Conservation (phyloP, 202 grass and related monocot species). For the Tripidium arundinaceum region DNA sequence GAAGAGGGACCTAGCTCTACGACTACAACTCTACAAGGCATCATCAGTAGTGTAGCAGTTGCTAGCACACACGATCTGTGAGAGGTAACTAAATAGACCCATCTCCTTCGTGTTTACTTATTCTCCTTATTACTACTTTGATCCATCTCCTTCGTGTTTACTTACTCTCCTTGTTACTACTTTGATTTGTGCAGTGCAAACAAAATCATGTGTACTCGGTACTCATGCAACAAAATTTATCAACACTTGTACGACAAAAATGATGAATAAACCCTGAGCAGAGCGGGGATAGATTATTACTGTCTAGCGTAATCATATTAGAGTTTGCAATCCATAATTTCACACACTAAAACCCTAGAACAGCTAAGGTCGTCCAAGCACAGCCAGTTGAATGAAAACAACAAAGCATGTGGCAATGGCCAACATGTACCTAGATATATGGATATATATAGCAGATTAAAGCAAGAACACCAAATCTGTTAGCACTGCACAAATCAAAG, state of each 20-base stretch:
- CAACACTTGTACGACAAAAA: no score
- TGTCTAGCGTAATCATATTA: no score
- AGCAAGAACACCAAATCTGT: no score
- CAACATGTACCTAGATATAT: background rate
- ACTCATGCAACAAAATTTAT: no score
- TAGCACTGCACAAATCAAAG: no score
- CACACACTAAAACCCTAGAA: no score
- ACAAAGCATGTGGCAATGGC: background rate
- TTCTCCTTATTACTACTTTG: background rate
- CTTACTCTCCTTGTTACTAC: background rate
- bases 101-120: background rate
- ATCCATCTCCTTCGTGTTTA: background rate
- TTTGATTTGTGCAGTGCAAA: background rate
- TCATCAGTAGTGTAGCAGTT: background rate
- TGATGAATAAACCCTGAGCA: no score
- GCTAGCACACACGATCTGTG: background rate
- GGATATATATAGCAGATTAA: no score
- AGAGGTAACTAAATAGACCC: background rate
- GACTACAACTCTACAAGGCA: background rate
- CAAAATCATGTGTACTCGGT: no score
- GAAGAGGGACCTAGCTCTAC: background rate
- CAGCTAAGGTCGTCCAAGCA: no score
- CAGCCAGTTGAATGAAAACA: background rate
- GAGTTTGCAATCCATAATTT: no score
- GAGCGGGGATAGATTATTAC: no score